Percentiles rank a stretch among this genome's conserved stretches.
Conservation (phyloP, 2,329 filamentous ascomycete genomes). For the Cercospora sp. region DNA sequence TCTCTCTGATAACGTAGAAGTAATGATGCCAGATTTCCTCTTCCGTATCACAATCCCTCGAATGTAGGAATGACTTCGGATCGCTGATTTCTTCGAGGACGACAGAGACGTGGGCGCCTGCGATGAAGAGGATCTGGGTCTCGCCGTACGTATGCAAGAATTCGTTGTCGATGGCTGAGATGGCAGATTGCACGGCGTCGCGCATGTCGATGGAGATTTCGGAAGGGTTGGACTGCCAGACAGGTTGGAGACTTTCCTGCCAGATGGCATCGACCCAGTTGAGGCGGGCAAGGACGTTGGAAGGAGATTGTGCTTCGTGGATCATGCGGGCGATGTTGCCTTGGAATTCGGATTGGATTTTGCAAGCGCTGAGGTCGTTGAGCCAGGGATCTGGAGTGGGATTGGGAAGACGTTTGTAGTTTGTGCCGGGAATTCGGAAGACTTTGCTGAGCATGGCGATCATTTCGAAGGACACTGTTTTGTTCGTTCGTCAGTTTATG, state of each 20-base stretch:
- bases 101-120: slow-evolving; percentile 13
- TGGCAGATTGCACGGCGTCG: slow-evolving; percentile 10
- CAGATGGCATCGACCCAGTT: slow-evolving; percentile 2
- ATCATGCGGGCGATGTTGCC: slow-evolving; percentile 7
- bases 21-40: slow-evolving; percentile 15
- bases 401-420: slow-evolving; percentile 19
- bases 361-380: slow-evolving; percentile 14
- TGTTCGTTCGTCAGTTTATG: not conserved
- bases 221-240: slow-evolving; percentile 7
- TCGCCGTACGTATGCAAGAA: slow-evolving; percentile 10
- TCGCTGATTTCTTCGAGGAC: slow-evolving; percentile 12
- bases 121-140: not conserved
- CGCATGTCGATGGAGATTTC: slow-evolving; percentile 18
- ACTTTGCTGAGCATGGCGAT: slow-evolving; percentile 20
- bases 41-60: slow-evolving; percentile 13
- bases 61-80: slow-evolving; percentile 9
- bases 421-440: slow-evolving; percentile 15
- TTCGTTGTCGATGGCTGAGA: slow-evolving; percentile 5
- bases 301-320: not conserved
- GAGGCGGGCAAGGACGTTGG: not conserved
- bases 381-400: slow-evolving; percentile 16
- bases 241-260: not conserved
- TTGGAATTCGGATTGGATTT: slow-evolving; percentile 14
- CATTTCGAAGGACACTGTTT: slow-evolving; percentile 15
- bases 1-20: slow-evolving; percentile 9